A percentile compares a stretch with the other conserved stretches of the same genome.
Conservation (phyloP, 2,329 filamentous ascomycete genomes). For the Sarocladium kiliense region DNA sequence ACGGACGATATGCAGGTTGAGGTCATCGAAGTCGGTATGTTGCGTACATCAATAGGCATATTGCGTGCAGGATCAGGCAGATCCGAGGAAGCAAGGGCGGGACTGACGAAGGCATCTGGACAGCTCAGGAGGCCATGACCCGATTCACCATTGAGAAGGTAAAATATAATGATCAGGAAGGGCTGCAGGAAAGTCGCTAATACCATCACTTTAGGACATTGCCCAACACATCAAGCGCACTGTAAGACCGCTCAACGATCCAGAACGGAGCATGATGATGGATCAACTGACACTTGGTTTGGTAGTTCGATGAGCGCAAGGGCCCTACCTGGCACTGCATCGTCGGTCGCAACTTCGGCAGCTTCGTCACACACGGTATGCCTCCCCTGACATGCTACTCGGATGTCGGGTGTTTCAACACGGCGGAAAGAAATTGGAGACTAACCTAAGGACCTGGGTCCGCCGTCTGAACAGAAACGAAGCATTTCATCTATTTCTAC, state of each 20-base stretch:
- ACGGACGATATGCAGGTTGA: slow-evolving; percentile 97
- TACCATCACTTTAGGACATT: slow-evolving; percentile 63
- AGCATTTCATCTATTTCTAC: slow-evolving; percentile 99
- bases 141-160: slow-evolving; percentile 61
- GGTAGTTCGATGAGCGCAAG: slow-evolving; percentile 90
- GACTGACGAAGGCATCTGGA: slow-evolving; percentile 19
- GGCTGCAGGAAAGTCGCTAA: not conserved
- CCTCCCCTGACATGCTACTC: not conserved
- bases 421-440: not conserved
- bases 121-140: slow-evolving; percentile 59
- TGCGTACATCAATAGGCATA: not conserved
- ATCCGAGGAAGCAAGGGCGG: not conserved
- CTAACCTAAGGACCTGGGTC: not conserved
- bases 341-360: slow-evolving; percentile 96
- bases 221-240: slow-evolving; percentile 94
- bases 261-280: not conserved
- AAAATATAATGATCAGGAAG: not conserved
- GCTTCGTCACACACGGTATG: slow-evolving; percentile 94
- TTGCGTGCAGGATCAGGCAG: too few species aligned
- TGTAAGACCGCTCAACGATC: slow-evolving; percentile 41
- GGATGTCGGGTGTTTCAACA: not conserved
- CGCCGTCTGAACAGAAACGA: slow-evolving; percentile 68
- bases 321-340: slow-evolving; percentile 99
- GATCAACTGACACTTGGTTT: not conserved
- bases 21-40: slow-evolving; percentile 88